Evolutionary conservation across 2,329 filamentous ascomycete genomes (phyloP), one percentile per base, ranked within the genome.

Genomic region (Pseudogymnoascus pannorum): DNA sequence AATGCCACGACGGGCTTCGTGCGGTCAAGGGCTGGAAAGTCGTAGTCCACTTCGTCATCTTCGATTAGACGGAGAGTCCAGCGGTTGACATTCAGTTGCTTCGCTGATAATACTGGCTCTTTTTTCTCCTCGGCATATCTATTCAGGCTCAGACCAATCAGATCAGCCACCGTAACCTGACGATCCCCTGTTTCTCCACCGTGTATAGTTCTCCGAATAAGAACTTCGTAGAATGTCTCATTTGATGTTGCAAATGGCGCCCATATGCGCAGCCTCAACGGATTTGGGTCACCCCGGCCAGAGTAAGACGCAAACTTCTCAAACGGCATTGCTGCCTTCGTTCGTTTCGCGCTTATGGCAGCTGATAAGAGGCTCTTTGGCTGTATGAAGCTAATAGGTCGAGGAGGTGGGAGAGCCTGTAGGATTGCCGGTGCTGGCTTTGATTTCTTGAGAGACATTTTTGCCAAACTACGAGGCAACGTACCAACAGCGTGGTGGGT

Each of bases 21-120:
- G 35, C 90, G 81, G 62, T 89, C 87, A 40, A 94, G 78, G 0
- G 90, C 86, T 31, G 89, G 89, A 66, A 94, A 94, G 69, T 94
- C 91, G 66, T 91, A 88, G 67, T 95, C 90, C 1, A 93, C 86
- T 69, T 94, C 90, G 57, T 88, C 91, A 61, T 90, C 89, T 70
- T 94, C 86, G 1, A 92, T 89, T 85, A 95, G 92, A 40, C 89
- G 83, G 61, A 95, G 75, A 22, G 86, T 90, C 88, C 89, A 94
- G 77, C 86, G 86, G 69, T 93, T 93, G 67, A 92, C 87, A 67
- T 90, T 91, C 59, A 85, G 78, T 69, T 91, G 89, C 58, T 86
- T 82, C 1, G 76, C 72, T 0, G 84, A 77, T 8, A 94, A 76
- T 0, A 81, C 71, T 3, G 90, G 90, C 65, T 91, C 83, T 26